Base-by-base conservation (phyloP, 1,284 basidiomycete species). In the Cryptococcus maquisensis region DNA sequence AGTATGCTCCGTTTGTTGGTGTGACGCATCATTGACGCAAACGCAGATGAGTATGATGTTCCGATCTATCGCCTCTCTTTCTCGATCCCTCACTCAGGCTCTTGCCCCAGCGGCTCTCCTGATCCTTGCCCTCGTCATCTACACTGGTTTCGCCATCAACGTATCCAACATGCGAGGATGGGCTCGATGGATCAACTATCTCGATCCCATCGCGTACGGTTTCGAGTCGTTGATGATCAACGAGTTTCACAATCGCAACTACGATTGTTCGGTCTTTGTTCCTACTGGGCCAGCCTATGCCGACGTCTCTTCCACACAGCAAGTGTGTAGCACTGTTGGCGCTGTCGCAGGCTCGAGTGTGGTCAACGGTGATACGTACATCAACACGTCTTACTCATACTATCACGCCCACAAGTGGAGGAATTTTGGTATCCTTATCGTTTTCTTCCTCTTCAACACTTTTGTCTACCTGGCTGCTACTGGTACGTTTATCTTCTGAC, bases 351-450 rank as follows among this genome's bases (percentile, higher is more conserved):
- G 80, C 7, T 54, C 64, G 3, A 12, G 51, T 6, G 40, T 54
- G n/a, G 78, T 83, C 38, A 68, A 74, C 21, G 81, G 81, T 0
- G 77, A 79, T 24, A 65, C 66, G 13, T 89, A 85, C 71, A 72
- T 90, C 37, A 61, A 59, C 16, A 68, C 83, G 1, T 82, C 84
- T 0, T 94, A 81, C 69, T 78, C 76, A 0, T 94, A 89, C 72
- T 67, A 75, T 18, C 81, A 81, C 55, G 71, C 69, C 23, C 77
- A 90, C 66, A 69, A 86, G 8, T 91, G 88, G 88, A 79, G 82
- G 26, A 82, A 84, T 67, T 78, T 81, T 57, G 84, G 83, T 38
- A 81, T 85, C 51, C 63, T 83, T 51, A 55, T 82, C 49, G 81
- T 67, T 0, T 85, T 84, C 67, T 75, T 80, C 53, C n/a, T 81